Base-by-base conservation (phyloP, 2,329 filamentous ascomycete species). In the Alternaria sp. region DNA sequence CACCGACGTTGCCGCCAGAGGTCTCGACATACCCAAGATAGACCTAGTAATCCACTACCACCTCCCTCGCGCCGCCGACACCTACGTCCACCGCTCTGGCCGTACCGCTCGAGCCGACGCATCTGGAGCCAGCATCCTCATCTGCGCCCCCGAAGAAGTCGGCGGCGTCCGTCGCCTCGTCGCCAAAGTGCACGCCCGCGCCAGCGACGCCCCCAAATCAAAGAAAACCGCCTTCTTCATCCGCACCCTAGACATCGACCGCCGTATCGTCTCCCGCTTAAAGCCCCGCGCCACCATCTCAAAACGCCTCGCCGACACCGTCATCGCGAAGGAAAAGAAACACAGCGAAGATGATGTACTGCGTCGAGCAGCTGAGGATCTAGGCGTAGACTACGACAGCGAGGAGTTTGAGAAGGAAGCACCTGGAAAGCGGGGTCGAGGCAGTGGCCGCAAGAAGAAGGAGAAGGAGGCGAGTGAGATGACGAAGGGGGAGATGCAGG, bases 21-120 rank as follows among this genome's bases (percentile, higher is more conserved):
- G 96, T 80, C 89, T 99, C 51, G 96, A 99, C 78, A 97, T 99
- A 71, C 91, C 92, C 49, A 89, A 90, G 32, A 93, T 98, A 50
- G 91, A 97, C 71, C 86, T 97, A 13, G 91, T 99, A 15, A 83
- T 99, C 17, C 96, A 99, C 81, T 99, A 99, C 82, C 95, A 99
- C 79, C 90, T 97, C 0, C 96, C 96, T 1, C 91, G 94, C 61
- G 86, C 93, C 1, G 96, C 96, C 32, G 95, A 98, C 79, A 91
- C 91, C 51, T 99, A 99, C 76, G 94, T 99, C 13, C 96, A 99
- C 77, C 90, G 96, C 23, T 97, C 96, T 1, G 96, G 96, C 12
- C 92, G 96, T 68, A 98, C 96, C 1, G 96, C 96, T 2, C 92
- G 96, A 74, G 95, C 92, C 4, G 87, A 90, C 19, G 88, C 88